Percentiles rank a stretch among this genome's conserved stretches.
phyloP scores from a whole-genome alignment of 2,329 filamentous ascomycete genomes.

The Fusarium oxysporum region DNA sequence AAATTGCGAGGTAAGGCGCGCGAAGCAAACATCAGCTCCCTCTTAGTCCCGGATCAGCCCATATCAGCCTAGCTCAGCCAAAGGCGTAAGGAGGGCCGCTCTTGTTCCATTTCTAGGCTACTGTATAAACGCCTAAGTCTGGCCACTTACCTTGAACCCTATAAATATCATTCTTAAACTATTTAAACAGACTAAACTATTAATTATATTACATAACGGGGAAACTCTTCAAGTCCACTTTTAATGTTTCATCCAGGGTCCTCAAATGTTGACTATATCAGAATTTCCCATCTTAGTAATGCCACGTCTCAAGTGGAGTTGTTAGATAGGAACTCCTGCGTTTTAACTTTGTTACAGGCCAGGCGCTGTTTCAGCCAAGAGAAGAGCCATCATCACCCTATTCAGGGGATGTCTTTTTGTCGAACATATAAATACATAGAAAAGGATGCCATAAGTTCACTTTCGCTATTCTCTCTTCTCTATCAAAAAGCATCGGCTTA shows the following conservation, averaged over 20 bases:
- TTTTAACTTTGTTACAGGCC: neutral
- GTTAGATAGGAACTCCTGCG: neutral
- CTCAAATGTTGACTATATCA: neutral
- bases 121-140: too few relatives aligned
- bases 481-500: neutral
- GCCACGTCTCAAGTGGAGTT: neutral
- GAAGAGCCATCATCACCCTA: neutral
- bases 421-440: neutral
- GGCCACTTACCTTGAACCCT: too few relatives aligned
- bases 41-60: fast-evolving
- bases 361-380: neutral
- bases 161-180: neutral
- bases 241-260: neutral
- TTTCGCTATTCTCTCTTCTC: neutral
- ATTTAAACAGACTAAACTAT: neutral
- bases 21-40: neutral
- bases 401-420: neutral
- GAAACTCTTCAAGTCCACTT: neutral
- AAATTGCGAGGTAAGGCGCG: neutral
- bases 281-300: neutral
- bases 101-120: neutral
- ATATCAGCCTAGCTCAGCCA: neutral
- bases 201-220: neutral
- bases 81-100: fast-evolving
- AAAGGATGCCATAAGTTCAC: neutral